These are phyloP conservation scores for Cercospora beticola DNA, from an alignment of 2,329 filamentous ascomycete species.

Conservation along the genomic window DNA sequence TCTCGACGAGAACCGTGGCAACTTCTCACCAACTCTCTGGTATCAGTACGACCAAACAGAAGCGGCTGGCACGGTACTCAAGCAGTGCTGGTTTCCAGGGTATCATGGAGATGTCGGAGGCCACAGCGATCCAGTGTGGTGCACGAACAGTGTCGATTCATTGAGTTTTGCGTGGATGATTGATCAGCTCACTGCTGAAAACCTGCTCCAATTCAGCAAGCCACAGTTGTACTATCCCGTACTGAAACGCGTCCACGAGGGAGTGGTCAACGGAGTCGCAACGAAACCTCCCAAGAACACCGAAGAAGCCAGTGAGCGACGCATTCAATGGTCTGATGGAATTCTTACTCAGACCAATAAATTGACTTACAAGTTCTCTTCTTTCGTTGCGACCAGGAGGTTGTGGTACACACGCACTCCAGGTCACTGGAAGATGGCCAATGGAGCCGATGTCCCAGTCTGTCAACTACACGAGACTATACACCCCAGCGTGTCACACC, in stretches of 20 bases:
- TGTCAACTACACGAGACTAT: constrained; percentile 19
- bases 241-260: constrained; percentile 18
- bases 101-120: constrained; percentile 53
- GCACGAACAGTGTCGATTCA: constrained; percentile 32
- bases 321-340: constrained; percentile 24
- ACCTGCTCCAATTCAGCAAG: constrained; percentile 19
- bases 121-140: constrained; percentile 34
- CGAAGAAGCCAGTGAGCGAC: constrained; percentile 21
- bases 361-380: constrained; percentile 14
- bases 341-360: constrained; percentile 15
- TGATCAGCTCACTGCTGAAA: constrained; percentile 26
- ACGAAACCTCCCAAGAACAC: constrained; percentile 11
- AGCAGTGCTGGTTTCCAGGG: constrained; percentile 56
- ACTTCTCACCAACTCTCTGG: constrained; percentile 54
- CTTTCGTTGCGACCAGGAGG: constrained; percentile 18
- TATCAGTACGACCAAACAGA: constrained; percentile 27
- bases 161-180: constrained; percentile 44
- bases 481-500: constrained; percentile 19
- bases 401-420: constrained; percentile 15
- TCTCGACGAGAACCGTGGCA: constrained; percentile 51
- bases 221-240: constrained; percentile 21
- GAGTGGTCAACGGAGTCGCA: constrained; percentile 1
- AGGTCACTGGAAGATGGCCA: constrained; percentile 16
- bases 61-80: constrained; percentile 36
- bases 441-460: constrained; percentile 8